A percentile compares a stretch with the other conserved stretches of the same genome.
Conservation (phyloP, 2,329 filamentous ascomycete genomes). For the Arthrobotrys sphaeroides region DNA sequence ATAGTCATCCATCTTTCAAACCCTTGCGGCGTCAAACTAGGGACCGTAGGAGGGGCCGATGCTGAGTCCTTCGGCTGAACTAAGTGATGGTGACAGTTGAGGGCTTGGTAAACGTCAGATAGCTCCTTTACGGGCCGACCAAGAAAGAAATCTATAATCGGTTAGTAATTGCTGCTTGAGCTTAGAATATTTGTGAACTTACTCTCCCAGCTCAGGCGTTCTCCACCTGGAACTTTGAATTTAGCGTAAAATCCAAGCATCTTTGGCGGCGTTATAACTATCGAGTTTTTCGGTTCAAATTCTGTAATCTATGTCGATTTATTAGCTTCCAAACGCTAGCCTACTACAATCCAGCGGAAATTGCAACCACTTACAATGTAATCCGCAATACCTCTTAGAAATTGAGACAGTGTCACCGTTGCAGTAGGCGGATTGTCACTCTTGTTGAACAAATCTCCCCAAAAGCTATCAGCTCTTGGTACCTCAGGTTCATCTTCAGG, state of each 20-base stretch:
- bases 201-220: conserved; percentile 56
- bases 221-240: conserved; percentile 50
- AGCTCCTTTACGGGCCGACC: conserved; percentile 53
- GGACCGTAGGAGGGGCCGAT: conserved; percentile 55
- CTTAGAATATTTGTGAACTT: not conserved
- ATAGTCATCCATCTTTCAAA: conserved; percentile 58
- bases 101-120: conserved; percentile 56
- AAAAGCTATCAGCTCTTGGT: conserved; percentile 39
- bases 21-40: conserved; percentile 56
- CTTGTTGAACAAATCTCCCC: conserved; percentile 52
- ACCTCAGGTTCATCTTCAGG: conserved; percentile 39
- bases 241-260: conserved; percentile 57
- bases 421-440: conserved; percentile 53
- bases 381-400: conserved; percentile 57
- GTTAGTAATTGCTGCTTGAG: not conserved
- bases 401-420: conserved; percentile 53
- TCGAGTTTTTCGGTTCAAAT: conserved; percentile 56
- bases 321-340: not conserved
- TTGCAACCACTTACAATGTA: conserved; percentile 54
- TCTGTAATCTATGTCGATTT: conserved; percentile 55
- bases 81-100: conserved; percentile 58
- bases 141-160: conserved; percentile 55
- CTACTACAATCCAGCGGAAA: not conserved
- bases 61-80: conserved; percentile 54
- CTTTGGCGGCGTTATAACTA: conserved; percentile 57